A percentile compares a stretch with the other conserved stretches of the same genome.
These are phyloP conservation scores for Solanum okadae DNA, from an alignment of 257 asterid species.

Conservation along the genomic window DNA sequence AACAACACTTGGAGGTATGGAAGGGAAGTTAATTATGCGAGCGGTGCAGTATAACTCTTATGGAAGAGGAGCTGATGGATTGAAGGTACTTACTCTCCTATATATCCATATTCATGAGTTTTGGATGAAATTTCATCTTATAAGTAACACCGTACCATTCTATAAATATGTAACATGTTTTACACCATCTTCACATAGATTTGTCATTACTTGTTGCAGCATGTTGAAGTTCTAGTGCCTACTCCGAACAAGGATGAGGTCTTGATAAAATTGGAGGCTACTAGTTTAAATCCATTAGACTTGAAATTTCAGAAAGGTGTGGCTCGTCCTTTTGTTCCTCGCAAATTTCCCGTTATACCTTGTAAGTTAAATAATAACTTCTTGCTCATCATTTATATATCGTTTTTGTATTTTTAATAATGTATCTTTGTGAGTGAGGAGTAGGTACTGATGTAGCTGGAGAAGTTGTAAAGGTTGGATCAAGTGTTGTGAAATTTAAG, in stretches of 20 bases:
- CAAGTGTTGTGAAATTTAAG: slow-evolving; percentile 35
- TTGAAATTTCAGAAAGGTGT: slow-evolving; percentile 54
- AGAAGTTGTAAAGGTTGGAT: slow-evolving; percentile 48
- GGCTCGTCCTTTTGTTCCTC: slow-evolving; percentile 36
- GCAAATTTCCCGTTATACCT: slow-evolving; percentile 44
- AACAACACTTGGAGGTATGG: background rate
- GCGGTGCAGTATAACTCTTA: background rate
- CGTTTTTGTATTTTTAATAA: background rate
- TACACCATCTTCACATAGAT: no score
- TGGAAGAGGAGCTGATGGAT: background rate
- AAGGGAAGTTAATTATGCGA: background rate
- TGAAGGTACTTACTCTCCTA: background rate
- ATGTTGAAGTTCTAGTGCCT: background rate
- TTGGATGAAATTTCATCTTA: no score
- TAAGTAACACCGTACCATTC: background rate
- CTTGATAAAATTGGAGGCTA: background rate
- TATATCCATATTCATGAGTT: no score
- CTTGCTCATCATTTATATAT: background rate
- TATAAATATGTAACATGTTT: no score
- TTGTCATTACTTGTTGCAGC: background rate
- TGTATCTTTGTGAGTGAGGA: slow-evolving; percentile 2
- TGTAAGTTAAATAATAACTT: slow-evolving; percentile 9
- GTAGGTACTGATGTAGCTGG: slow-evolving; percentile 61
- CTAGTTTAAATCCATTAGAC: slow-evolving; percentile 58
- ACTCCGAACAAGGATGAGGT: background rate